Base-by-base conservation (phyloP, 257 asterid species). In the Solanum bulbocastanum region DNA sequence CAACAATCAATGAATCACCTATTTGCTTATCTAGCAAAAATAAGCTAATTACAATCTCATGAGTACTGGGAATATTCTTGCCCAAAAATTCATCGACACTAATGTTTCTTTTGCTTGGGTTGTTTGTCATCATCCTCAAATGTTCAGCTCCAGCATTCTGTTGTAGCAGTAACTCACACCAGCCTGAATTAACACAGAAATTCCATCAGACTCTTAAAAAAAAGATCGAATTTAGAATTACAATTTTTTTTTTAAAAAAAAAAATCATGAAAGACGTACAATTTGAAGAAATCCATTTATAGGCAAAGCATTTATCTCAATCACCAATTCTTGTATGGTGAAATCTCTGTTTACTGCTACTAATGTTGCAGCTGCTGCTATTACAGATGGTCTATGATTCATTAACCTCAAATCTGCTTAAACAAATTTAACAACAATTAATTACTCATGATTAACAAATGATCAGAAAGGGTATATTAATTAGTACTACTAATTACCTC, bases 301-400 rank as follows among this genome's bases (percentile, higher is more conserved):
- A 71, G 87, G 75, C 73, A 91, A 88, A n/a, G 85, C 86, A 39
- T 87, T 83, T 56, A 94, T 88, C 89, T 73, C 91, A 66, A 82
- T 87, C 89, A 78, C 89, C 89, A 94, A 74, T 16, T 90, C 88
- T 16, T 92, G 85, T 87, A 85, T 90, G 0, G 89, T 88, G 88
- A 92, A 89, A 22, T 83, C 88, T 79, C 86, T 88, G 90, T 93
- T 91, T 89, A 92, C 4, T 66, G 87, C 92, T 84, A 92, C 37
- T 89, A 94, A 90, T 89, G 95, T 90, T 68, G 97, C 97, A 36
- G 98, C 94, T 86, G 95, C 97, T 81, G 96, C 97, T 79, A 94
- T 89, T 65, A 92, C 92, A 73, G 96, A 94, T 87, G 95, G 88
- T 49, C 83, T 90, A 44, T 88, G 16, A 35, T 90, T 87, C 92